Evolutionary conservation across 2,329 filamentous ascomycete species (phyloP).

Genomic region (Zarea fungicola): DNA sequence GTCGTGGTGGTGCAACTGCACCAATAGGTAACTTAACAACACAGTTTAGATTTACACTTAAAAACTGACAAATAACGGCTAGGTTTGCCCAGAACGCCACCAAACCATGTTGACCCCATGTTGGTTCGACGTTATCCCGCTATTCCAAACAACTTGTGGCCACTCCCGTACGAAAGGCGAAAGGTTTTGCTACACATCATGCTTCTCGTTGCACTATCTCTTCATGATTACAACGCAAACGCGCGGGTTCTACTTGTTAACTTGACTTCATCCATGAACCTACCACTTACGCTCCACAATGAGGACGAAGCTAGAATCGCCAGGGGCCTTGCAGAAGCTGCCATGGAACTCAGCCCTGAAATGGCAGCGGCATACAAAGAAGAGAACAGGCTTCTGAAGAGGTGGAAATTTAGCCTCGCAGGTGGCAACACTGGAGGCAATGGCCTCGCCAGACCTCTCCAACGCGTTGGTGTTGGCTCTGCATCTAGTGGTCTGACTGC

Average conservation of each 20-base stretch:
- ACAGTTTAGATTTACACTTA: too few species aligned
- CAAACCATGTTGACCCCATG: slow-evolving; percentile 40
- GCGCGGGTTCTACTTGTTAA: slow-evolving; percentile 67
- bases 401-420: slow-evolving; percentile 63
- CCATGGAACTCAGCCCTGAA: slow-evolving; percentile 41
- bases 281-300: slow-evolving; percentile 59
- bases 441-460: slow-evolving; percentile 70
- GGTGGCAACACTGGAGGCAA: slow-evolving; percentile 53
- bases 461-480: slow-evolving; percentile 72
- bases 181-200: slow-evolving; percentile 66
- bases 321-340: slow-evolving; percentile 66
- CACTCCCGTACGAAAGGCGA: slow-evolving; percentile 55
- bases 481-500: slow-evolving; percentile 72
- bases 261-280: slow-evolving; percentile 63
- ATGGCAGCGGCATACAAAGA: slow-evolving; percentile 39
- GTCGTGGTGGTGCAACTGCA: slow-evolving; percentile 22
- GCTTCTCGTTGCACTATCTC: slow-evolving; percentile 66
- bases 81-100: slow-evolving; percentile 36
- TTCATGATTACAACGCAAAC: slow-evolving; percentile 72
- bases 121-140: slow-evolving; percentile 52
- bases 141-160: slow-evolving; percentile 54
- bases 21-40: slow-evolving; percentile 35
- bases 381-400: slow-evolving; percentile 57
- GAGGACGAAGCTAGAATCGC: slow-evolving; percentile 73
- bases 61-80: too few species aligned